Base-by-base conservation (phyloP, 2,329 filamentous ascomycete species). In the Calycina herbarum region DNA sequence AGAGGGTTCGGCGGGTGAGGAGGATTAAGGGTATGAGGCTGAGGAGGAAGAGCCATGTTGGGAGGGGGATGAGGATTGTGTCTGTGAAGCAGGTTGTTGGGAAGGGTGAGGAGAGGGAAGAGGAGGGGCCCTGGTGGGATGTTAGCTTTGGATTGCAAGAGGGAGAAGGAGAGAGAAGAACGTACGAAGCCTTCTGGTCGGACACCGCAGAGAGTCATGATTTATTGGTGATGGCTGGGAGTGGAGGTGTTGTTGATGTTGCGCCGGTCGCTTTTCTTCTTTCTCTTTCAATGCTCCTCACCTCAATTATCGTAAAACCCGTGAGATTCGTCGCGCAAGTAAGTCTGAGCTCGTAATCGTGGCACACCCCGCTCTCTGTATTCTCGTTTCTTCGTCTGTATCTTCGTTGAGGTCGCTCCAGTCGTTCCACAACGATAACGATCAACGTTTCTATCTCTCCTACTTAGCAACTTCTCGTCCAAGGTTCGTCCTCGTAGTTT, bases 11-110 rank as follows among this genome's bases (percentile, higher is more conserved):
- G 17, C 67, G 38, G 61, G 73, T 64, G 48, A 62, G n/a, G 54
- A 31, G 20, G 59, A 74, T 64, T 51, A 77, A 70, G 45, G 70
- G 29, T 1, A 73, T 67, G 38, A 77, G 66, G 54, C 72, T 56
- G 29, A 68, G 10, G 24, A 78, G 64, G 45, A 76, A 73, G 33
- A 76, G 58, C 74, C 74, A 78, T 3, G 71, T 73, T 11, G 76
- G 75, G 51, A 77, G 72, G n/a, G 77, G 76, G 45, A 77, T 69
- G 45, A 78, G 71, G 64, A 78, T 72, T 1, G 69, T 73, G 59
- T 78, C 76, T 60, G 70, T 67, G 70, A 78, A 78, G 71, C 77
- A 78, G 69, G 76, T 72, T 64, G 77, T 78, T 60, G 75, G 76
- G 61, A 76, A 64, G 17, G 73, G 71, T 1, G 71, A 72, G 64